These are phyloP conservation scores for Pseudoneurospora amorphoporcata DNA, from an alignment of 495 filamentous ascomycete genomes.

Conservation along the genomic window DNA sequence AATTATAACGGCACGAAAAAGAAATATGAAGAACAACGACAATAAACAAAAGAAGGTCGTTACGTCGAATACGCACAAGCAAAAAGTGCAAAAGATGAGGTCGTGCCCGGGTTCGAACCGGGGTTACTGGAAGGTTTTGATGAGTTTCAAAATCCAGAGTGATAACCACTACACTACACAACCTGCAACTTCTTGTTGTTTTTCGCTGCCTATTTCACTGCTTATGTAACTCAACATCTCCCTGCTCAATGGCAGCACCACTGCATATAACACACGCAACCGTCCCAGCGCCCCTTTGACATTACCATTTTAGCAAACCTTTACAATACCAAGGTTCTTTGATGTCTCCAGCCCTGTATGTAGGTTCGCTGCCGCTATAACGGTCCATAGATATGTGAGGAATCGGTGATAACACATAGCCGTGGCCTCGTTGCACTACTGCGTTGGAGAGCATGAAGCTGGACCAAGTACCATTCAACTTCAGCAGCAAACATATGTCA, in stretches of 20 bases:
- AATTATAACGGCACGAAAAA: slow-evolving; percentile 1
- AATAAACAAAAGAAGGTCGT: background rate
- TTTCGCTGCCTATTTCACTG: background rate
- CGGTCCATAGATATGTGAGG: no score
- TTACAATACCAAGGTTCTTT: background rate
- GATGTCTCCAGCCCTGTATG: background rate
- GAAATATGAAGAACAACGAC: background rate
- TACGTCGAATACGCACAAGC: background rate
- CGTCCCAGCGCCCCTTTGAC: background rate
- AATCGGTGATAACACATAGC: background rate
- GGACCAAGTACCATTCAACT: background rate
- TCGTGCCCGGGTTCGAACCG: background rate
- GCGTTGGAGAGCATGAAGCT: background rate
- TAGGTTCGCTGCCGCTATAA: background rate
- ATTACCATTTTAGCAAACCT: background rate
- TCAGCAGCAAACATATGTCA: background rate
- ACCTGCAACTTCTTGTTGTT: background rate
- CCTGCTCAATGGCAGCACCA: background rate
- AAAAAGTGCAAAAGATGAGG: background rate
- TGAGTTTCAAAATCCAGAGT: background rate
- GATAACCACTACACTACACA: background rate
- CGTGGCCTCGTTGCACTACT: background rate
- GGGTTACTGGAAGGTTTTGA: background rate
- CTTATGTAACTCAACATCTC: background rate
- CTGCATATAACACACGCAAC: background rate